Evolutionary conservation across 306 rosid species (phyloP).

Genomic region (Begonia loranthoides): DNA sequence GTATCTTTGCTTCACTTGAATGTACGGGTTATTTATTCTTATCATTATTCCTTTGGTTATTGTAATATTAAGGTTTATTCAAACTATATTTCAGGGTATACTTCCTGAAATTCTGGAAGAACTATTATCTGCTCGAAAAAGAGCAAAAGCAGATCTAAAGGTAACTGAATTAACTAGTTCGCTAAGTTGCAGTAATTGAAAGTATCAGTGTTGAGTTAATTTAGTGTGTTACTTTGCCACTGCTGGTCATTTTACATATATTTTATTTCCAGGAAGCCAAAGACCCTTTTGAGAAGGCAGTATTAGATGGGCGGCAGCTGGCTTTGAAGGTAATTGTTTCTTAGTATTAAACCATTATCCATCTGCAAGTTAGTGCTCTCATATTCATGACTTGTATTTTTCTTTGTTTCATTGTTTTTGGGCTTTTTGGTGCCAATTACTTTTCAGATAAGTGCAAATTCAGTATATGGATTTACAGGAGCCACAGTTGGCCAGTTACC

Average conservation of each 20-base stretch:
- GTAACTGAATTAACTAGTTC: constrained; percentile 15
- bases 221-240: background rate
- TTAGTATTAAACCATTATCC: constrained; percentile 10
- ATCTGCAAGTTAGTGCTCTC: constrained; percentile 1
- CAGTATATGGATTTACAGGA: constrained; percentile 97
- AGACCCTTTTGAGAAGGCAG: constrained; percentile 94
- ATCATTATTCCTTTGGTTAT: background rate
- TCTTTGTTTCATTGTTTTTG: constrained; percentile 7
- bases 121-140: constrained; percentile 77
- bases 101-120: constrained; percentile 99
- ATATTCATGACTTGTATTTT: background rate
- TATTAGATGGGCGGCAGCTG: constrained; percentile 88
- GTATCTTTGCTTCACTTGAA: background rate
- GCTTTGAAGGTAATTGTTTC: constrained; percentile 57
- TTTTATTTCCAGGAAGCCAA: constrained; percentile 53
- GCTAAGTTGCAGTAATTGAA: constrained; percentile 9
- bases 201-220: constrained; percentile 8
- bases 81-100: constrained; percentile 54
- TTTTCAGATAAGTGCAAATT: constrained; percentile 86
- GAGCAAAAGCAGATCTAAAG: constrained; percentile 97
- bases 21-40: background rate
- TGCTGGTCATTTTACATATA: constrained; percentile 1
- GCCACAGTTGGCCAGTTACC: constrained; percentile 93
- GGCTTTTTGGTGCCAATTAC: constrained; percentile 5
- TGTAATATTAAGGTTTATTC: constrained; percentile 1